phyloP scores from a whole-genome alignment of 2,329 filamentous ascomycete species.

The Aspergillus luchuensis region DNA sequence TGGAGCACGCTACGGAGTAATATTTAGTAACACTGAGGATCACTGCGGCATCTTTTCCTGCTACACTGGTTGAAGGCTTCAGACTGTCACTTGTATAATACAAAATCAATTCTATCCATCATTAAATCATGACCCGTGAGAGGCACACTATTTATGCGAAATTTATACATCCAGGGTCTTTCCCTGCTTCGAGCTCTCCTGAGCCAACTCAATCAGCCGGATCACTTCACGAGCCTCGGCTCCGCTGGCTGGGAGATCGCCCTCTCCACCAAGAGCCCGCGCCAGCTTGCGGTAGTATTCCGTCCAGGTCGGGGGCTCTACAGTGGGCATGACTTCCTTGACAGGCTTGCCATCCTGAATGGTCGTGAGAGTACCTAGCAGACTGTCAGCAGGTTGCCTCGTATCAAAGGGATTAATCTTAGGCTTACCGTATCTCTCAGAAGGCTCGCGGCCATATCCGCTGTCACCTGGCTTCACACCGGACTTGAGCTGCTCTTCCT shows the following conservation, averaged over 20 bases:
- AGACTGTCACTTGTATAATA: background rate
- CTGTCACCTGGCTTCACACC: slow-evolving; percentile 64
- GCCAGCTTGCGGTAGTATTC: slow-evolving; percentile 65
- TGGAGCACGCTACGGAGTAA: background rate
- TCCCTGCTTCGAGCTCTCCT: slow-evolving; percentile 55
- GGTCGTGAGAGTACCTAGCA: slow-evolving; percentile 52
- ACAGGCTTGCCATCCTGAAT: slow-evolving; percentile 56
- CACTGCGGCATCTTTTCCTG: background rate
- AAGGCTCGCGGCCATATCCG: slow-evolving; percentile 66
- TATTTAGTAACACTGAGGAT: background rate
- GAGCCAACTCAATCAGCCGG: slow-evolving; percentile 58
- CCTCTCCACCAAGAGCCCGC: slow-evolving; percentile 55
- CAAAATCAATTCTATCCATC: background rate
- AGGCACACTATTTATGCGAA: background rate
- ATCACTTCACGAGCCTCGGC: slow-evolving; percentile 58
- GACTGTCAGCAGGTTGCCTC: background rate
- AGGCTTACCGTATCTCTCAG: slow-evolving; percentile 56
- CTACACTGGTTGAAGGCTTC: background rate
- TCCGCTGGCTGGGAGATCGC: slow-evolving; percentile 56
- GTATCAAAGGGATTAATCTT: too few species aligned
- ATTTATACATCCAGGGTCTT: slow-evolving; percentile 48
- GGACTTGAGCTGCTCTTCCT: slow-evolving; percentile 71
- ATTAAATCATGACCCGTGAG: slow-evolving; percentile 7
- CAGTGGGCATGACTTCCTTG: slow-evolving; percentile 57
- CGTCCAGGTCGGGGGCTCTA: slow-evolving; percentile 68